Evolutionary conservation across 306 rosid genomes (phyloP).

Genomic region (Lathyrus tuberosus): DNA sequence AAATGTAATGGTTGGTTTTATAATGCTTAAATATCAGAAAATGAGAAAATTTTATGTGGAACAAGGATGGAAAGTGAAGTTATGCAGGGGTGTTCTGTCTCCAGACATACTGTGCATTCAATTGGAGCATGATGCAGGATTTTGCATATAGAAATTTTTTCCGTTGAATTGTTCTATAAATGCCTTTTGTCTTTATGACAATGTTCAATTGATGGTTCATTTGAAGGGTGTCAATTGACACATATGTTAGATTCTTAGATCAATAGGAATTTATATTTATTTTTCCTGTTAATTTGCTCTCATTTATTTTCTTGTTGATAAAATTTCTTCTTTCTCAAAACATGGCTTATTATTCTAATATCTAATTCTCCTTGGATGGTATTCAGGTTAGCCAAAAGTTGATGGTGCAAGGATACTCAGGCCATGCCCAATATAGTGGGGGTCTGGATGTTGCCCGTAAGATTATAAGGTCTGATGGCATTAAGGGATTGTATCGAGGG

Average conservation of each 20-base stretch:
- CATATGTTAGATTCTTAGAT: constrained; percentile 16
- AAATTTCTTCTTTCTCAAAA: constrained; percentile 7
- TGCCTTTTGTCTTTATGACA: constrained; percentile 27
- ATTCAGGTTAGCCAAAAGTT: constrained; percentile 88
- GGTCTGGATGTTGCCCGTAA: constrained; percentile 89
- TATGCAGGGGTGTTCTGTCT: constrained; percentile 22
- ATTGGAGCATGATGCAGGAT: constrained; percentile 17
- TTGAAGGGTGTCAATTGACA: constrained; percentile 9
- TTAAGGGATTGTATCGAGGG: constrained; percentile 88
- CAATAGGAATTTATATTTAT: not conserved
- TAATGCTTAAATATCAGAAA: constrained; percentile 1
- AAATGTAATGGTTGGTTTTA: constrained; percentile 18
- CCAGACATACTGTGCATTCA: not conserved
- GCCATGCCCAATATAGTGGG: constrained; percentile 75
- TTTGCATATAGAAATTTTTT: not conserved
- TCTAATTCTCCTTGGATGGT: constrained; percentile 36
- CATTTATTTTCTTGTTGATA: constrained; percentile 27
- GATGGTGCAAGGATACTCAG: constrained; percentile 98
- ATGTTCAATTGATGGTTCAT: constrained; percentile 21
- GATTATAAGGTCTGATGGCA: constrained; percentile 67
- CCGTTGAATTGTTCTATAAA: constrained; percentile 25
- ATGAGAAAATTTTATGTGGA: constrained; percentile 3
- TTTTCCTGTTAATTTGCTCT: constrained; percentile 12
- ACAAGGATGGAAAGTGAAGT: constrained; percentile 20
- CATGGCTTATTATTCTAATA: constrained; percentile 13